Base-by-base conservation (phyloP, 306 rosid species). In the Castanopsis chinensis region DNA sequence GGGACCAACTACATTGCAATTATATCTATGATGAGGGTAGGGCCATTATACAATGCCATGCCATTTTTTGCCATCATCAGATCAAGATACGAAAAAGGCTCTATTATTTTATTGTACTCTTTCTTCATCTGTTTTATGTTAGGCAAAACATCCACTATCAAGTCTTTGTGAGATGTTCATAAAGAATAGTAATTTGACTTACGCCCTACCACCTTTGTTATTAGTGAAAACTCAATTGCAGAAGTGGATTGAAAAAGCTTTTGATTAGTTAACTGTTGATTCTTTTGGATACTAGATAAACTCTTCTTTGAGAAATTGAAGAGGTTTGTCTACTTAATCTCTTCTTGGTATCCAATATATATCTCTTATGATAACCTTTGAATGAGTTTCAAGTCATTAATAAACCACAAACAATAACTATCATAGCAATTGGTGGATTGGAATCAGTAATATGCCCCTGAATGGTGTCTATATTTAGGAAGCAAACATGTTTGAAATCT, bases 1-100 rank as follows among this genome's bases (percentile, higher is more conserved):
- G 98, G 99, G 21, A 90, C 91, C 77, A 88, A 90, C 80, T 85
- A 92, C 27, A 77, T 89, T 78, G 78, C 92, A 5, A 90, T 91
- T 69, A 65, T 88, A 33, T 82, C 85, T 33, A 95, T 93, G 99
- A 78, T 95, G 92, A 95, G 88, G 97, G 99, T 93, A 89, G 10
- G 55, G 18, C 45, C n/a, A 19, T 53, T 70, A 41, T 79, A 71
- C 72, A 77, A 35, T 86, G 43, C 67, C 49, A 52, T 82, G 74
- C 57, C 64, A 21, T 7, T 37, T 37, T 37, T 8, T 37, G 11
- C 45, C 45, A 41, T 2, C 45, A 41, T 41, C 3, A 41, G 45
- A 41, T 41, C 45, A 41, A 41, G 0, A 41, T 41, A 41, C 45
- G 8, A 41, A 41, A 41, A 41, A 2, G 3, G 12, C 45, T 8